These are phyloP conservation scores for Jaapia argillacea DNA, from an alignment of 768 basidiomycete species.

Conservation along the genomic window DNA sequence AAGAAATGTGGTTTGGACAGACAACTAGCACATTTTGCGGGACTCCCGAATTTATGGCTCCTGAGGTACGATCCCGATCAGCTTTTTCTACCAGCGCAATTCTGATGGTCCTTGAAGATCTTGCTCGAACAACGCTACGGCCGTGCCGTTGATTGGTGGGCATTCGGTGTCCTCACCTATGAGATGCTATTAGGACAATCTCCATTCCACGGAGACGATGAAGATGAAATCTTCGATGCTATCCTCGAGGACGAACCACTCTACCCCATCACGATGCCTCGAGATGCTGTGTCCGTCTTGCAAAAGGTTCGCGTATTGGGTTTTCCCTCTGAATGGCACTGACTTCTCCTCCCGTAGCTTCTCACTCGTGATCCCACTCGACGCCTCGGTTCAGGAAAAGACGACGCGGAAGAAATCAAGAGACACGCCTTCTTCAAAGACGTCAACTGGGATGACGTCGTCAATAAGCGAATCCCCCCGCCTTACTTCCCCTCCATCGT, in stretches of 20 bases:
- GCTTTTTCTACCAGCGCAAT: not conserved
- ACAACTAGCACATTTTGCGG: constrained; percentile 99
- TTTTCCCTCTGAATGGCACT: not conserved
- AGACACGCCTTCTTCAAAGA: constrained; percentile 98
- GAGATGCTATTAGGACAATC: constrained; percentile 99
- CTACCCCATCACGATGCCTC: constrained; percentile 98
- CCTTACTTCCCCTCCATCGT: constrained; percentile 97
- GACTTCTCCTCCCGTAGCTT: constrained; percentile 38
- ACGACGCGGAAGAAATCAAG: constrained; percentile 96
- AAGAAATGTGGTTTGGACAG: constrained; percentile 95
- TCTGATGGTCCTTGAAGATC: constrained; percentile 44
- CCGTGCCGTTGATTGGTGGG: constrained; percentile 99
- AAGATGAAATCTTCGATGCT: constrained; percentile 99
- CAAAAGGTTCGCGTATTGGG: constrained; percentile 57
- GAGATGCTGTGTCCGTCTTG: constrained; percentile 90
- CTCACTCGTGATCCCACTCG: constrained; percentile 86
- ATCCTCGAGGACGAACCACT: constrained; percentile 97
- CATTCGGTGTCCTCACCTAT: constrained; percentile 96
- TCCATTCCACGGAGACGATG: constrained; percentile 98
- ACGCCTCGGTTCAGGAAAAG: constrained; percentile 84
- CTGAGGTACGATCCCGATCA: constrained; percentile 59
- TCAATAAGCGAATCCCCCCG: constrained; percentile 93
- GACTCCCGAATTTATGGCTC: constrained; percentile 99
- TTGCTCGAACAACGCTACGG: constrained; percentile 98
- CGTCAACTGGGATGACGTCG: constrained; percentile 93